These are phyloP conservation scores for Macrocybe gigantea DNA, from an alignment of 768 basidiomycete species.

Conservation along the genomic window DNA sequence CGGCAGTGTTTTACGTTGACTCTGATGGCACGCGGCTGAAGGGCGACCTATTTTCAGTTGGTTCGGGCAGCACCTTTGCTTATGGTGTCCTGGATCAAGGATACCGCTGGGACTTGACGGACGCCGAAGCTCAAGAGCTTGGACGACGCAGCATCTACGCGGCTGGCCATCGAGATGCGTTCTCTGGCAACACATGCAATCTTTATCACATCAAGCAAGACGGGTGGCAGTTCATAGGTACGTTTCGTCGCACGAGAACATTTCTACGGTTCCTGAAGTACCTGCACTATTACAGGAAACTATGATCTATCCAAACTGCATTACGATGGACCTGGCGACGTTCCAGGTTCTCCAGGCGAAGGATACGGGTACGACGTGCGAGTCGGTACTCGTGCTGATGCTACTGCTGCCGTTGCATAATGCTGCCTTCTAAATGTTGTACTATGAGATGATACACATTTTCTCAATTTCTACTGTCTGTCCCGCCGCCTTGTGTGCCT, in stretches of 20 bases:
- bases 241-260: constrained; percentile 15
- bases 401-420: constrained; percentile 27
- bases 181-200: constrained; percentile 94
- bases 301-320: constrained; percentile 89
- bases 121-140: constrained; percentile 92
- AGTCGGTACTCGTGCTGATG: constrained; percentile 48
- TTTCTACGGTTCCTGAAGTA: neutral
- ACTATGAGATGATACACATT: too few relatives aligned
- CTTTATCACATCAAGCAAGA: constrained; percentile 92
- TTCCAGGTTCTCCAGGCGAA: constrained; percentile 52
- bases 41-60: constrained; percentile 97
- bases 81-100: constrained; percentile 98
- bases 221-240: constrained; percentile 96
- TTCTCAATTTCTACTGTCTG: too few relatives aligned
- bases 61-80: constrained; percentile 97
- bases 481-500: too few relatives aligned
- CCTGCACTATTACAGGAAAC: constrained; percentile 53
- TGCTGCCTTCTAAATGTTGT: too few relatives aligned
- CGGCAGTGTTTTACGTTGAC: constrained; percentile 95
- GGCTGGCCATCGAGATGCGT: constrained; percentile 94
- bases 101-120: constrained; percentile 87
- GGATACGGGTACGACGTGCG: constrained; percentile 79
- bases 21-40: constrained; percentile 94
- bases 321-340: constrained; percentile 79
- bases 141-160: constrained; percentile 93